Evolutionary conservation across 2,329 filamentous ascomycete species (phyloP).

Genomic region (Thelonectria rubi): DNA sequence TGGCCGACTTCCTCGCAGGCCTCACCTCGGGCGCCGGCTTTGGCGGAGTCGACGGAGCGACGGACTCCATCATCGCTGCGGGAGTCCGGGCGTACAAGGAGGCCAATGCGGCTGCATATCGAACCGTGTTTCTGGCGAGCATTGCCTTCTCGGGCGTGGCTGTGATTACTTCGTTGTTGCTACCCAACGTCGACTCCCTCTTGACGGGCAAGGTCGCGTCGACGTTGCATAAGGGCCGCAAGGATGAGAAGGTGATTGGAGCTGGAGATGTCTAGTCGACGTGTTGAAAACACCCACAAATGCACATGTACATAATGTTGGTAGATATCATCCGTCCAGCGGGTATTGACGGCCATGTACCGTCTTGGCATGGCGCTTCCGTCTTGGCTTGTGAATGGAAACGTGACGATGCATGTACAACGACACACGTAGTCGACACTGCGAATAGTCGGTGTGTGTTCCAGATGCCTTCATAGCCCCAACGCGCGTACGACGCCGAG

Average conservation of each 20-base stretch:
- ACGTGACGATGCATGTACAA: not conserved
- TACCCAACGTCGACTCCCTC: constrained; percentile 47
- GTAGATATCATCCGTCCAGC: not conserved
- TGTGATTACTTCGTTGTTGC: constrained; percentile 43
- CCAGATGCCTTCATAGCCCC: not conserved
- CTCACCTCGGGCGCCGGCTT: constrained; percentile 44
- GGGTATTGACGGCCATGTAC: not conserved
- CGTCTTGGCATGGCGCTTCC: not conserved
- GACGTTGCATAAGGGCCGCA: constrained; percentile 43
- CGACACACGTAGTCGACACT: no score
- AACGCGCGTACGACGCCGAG: not conserved
- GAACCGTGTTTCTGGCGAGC: constrained; percentile 47
- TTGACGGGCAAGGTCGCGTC: constrained; percentile 47
- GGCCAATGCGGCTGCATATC: constrained; percentile 48
- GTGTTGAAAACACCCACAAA: not conserved
- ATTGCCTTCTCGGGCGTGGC: constrained; percentile 48
- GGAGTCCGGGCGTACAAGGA: constrained; percentile 45
- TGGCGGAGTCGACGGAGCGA: constrained; percentile 44
- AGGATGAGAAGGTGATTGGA: constrained; percentile 33
- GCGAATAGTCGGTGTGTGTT: not conserved
- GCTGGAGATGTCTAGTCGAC: constrained; percentile 14
- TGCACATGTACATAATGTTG: not conserved
- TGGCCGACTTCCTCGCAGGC: constrained; percentile 46
- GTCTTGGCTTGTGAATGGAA: not conserved
- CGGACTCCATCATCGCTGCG: constrained; percentile 41